Evolutionary conservation across 306 rosid species (phyloP), one percentile per base, ranked within the genome.

Genomic region (Vachellia collinsii): DNA sequence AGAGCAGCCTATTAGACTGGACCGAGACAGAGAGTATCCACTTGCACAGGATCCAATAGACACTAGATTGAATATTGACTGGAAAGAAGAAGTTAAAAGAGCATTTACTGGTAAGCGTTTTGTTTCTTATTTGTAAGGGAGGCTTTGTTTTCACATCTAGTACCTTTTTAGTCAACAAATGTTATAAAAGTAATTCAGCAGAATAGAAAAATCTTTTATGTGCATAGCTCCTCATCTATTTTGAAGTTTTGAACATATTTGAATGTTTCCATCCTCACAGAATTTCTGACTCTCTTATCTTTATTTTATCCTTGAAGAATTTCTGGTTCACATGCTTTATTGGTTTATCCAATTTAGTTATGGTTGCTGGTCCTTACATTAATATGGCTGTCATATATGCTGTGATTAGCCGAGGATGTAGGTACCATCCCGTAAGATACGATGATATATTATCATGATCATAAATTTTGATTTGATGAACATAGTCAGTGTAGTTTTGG

Each of bases 11-110:
- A 14, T 44, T 54, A 79, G 43, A 84, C 70, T 5, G 63, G 80
- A 69, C 65, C 84, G 86, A 79, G 84, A 77, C 53, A 44, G 34
- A n/a, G 79, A 82, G 7, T 1, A 61, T 54, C 54, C 66, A 39
- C 70, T 76, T 54, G 74, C 76, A 20, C 76, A 25, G 68, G 77
- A 85, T 29, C 76, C 76, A 16, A 41, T 64, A 50, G 83, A 77
- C 66, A 76, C 68, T 38, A 53, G 53, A 84, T 47, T 63, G 34
- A 29, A 59, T 77, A 47, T 70, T 79, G 84, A 91, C 54, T 93
- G 97, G 97, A 90, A 77, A 82, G 89, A 82, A 79, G 89, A 83
- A 75, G 90, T 93, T 70, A 89, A 82, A 88, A 84, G 82, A 80
- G 87, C 85, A 73, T 94, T 88, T 79, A 82, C 84, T 75, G 88